Evolutionary conservation across 352 stramenopile species (phyloP).

Genomic region (Phytophthora melonis): DNA sequence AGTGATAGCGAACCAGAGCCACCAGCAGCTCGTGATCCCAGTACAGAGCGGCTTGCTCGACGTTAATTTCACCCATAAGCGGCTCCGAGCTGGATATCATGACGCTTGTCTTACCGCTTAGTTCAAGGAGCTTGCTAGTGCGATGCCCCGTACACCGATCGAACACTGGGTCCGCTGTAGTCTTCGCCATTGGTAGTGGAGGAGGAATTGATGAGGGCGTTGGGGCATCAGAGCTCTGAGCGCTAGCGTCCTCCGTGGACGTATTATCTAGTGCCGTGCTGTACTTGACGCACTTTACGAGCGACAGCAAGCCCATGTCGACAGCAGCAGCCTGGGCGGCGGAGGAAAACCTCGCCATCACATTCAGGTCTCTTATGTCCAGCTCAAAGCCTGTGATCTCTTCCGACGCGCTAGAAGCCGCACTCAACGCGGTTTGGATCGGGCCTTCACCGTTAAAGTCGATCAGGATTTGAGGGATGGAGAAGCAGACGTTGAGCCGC

Average conservation of each 20-base stretch:
- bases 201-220: conserved; percentile 1
- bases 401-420: conserved; percentile 12
- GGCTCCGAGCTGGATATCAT: conserved; percentile 60
- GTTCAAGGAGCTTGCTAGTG: conserved; percentile 64
- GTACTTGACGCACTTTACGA: conserved; percentile 53
- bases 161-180: conserved; percentile 57
- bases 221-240: conserved; percentile 16
- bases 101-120: conserved; percentile 63
- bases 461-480: conserved; percentile 73
- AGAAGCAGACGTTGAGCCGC: conserved; percentile 61
- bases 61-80: conserved; percentile 59
- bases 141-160: conserved; percentile 46
- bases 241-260: conserved; percentile 42
- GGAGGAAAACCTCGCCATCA: conserved; percentile 75
- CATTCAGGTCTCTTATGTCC: conserved; percentile 62
- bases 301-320: conserved; percentile 51
- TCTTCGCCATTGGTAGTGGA: conserved; percentile 22
- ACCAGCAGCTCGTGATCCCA: conserved; percentile 80
- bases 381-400: conserved; percentile 67
- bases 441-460: conserved; percentile 64
- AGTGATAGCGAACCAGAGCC: conserved; percentile 65
- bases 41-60: conserved; percentile 65
- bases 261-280: conserved; percentile 37
- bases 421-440: conserved; percentile 21
- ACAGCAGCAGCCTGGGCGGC: conserved; percentile 56